Conservation (phyloP, 176 grass and related monocot species). For the Olyra latifolia region DNA sequence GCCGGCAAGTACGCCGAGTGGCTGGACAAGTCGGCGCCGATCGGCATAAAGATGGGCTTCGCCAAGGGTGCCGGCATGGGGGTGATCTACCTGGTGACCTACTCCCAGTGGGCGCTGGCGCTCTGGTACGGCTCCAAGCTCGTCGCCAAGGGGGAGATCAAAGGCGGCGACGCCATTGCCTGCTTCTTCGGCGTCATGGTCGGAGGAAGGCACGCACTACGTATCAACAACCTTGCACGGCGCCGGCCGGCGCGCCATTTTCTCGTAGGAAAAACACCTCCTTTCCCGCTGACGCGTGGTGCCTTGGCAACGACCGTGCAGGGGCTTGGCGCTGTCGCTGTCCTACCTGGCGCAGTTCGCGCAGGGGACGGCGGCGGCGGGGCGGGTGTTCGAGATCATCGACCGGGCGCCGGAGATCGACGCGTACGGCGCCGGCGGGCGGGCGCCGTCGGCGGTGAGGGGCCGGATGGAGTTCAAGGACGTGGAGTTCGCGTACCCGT, state of each 20-base stretch:
- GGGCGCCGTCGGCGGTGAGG: not conserved
- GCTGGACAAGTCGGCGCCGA: constrained; percentile 40
- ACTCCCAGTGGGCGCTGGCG: constrained; percentile 69
- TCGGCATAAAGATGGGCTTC: constrained; percentile 61
- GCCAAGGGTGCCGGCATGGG: constrained; percentile 77
- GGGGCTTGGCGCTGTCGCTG: constrained; percentile 53
- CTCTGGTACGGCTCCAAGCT: constrained; percentile 63
- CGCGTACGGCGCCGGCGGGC: constrained; percentile 24
- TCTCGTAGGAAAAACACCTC: not conserved
- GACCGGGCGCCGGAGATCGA: constrained; percentile 57
- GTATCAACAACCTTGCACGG: not conserved
- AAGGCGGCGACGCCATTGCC: constrained; percentile 60
- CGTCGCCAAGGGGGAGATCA: constrained; percentile 43
- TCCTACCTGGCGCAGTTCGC: constrained; percentile 59
- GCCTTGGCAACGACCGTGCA: not conserved
- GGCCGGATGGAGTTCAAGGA: constrained; percentile 58
- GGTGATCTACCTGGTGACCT: constrained; percentile 61
- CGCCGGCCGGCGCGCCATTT: too few relatives aligned
- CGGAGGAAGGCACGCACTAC: constrained; percentile 45
- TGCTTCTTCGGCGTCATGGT: constrained; percentile 77
- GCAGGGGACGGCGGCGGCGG: constrained; percentile 50
- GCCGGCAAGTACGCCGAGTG: constrained; percentile 42
- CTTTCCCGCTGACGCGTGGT: not conserved
- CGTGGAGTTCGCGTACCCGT: constrained; percentile 65
- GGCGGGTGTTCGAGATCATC: constrained; percentile 59